phyloP scores from a whole-genome alignment of 2,329 filamentous ascomycete species.

The Alternaria infectoria region DNA sequence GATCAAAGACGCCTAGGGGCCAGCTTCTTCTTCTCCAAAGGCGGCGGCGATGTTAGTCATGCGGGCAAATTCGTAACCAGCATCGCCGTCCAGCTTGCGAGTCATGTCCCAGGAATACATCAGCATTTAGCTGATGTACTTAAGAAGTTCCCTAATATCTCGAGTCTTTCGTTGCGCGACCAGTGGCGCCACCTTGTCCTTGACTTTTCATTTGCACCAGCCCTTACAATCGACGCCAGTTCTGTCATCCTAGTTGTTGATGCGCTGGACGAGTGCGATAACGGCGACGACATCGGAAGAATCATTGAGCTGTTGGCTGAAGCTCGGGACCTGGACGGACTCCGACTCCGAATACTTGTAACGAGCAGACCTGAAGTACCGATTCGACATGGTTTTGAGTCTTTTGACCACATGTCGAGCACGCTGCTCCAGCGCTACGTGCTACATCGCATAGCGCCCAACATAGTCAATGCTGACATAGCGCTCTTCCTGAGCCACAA shows the following conservation, averaged over 20 bases:
- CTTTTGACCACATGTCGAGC: background rate
- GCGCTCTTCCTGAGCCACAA: conserved; percentile 17
- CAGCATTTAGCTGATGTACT: conserved; percentile 15
- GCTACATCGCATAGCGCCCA: conserved; percentile 18
- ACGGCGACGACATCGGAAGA: conserved; percentile 11
- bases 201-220: too few relatives aligned
- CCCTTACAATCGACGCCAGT: too few relatives aligned
- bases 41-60: conserved; percentile 15
- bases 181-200: too few relatives aligned
- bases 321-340: background rate
- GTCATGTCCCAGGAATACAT: background rate
- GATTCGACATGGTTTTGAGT: conserved; percentile 17
- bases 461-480: conserved; percentile 24
- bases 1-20: conserved; percentile 10
- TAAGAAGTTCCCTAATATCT: background rate
- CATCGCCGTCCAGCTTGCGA: conserved; percentile 16
- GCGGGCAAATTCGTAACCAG: conserved; percentile 20
- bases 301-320: conserved; percentile 21
- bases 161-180: too few relatives aligned
- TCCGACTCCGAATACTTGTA: conserved; percentile 20
- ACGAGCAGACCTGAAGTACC: conserved; percentile 26
- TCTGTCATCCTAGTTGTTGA: conserved; percentile 22
- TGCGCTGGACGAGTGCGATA: conserved; percentile 44
- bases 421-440: conserved; percentile 13
- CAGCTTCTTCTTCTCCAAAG: conserved; percentile 29